Evolutionary conservation across 495 filamentous ascomycete species (phyloP), one percentile per base, ranked within the genome.

Genomic region (Usnea hakonensis): DNA sequence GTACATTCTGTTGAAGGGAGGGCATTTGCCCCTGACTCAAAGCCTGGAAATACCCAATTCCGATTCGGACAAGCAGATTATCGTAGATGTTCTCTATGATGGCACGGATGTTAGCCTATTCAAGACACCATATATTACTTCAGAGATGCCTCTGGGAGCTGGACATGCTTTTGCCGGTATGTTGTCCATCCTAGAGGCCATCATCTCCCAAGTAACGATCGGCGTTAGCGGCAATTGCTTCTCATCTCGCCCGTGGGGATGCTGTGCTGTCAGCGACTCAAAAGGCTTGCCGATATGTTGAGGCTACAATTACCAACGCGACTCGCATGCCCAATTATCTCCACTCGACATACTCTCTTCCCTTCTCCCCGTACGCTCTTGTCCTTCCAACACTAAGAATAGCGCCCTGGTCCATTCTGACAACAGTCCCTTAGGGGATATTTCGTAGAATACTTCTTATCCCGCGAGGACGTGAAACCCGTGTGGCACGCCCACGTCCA

Each of bases 321-420:
- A 90, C 84, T 73, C 92, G 93, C 0, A 91, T 91, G 3, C 85
- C 97, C 64, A 95, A 96, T 67, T 92, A 96, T 73, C 94, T 96
- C 68, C 92, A 97, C 72, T 95, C 91, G 16, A 50, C 46, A 50
- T 30, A 30, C 7, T 16, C 3, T 28, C 46, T 50, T 30, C 46
- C 46, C 4, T 50, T 50, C 46, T 50, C 46, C 26, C 46, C 46
- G 46, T 50, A 28, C 13, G 46, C 46, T 17, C 13, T 17, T 17
- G 16, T 30, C 26, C 23, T 14, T 17, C 17, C 17, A n/a, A n/a
- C 46, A 28, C 46, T 5, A 16, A 10, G 1, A 1, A 4, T 30
- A 50, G 26, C 46, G 16, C 46, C 13, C 8, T 13, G 46, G 13
- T 28, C 8, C 5, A 5, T 50, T 17, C 26, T 50, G 46, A 50